Evolutionary conservation across 108 stramenopile genomes (phyloP).

Genomic region (Stephanodiscus triporus): DNA sequence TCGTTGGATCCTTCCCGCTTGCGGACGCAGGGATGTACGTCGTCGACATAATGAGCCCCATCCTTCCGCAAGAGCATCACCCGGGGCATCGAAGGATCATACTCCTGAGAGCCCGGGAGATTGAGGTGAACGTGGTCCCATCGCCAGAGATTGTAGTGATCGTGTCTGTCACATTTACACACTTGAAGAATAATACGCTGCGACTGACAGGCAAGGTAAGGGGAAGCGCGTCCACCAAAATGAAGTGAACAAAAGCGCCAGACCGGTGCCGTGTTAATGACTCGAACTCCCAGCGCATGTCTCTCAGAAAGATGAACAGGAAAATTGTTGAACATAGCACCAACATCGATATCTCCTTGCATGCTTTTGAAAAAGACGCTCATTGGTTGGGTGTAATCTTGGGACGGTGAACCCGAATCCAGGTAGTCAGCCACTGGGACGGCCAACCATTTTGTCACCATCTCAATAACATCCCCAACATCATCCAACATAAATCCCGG

Average conservation of each 20-base stretch:
- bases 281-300: not conserved
- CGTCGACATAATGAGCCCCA: constrained; percentile 47
- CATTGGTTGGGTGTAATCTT: constrained; percentile 6
- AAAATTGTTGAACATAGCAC: constrained; percentile 13
- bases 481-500: constrained; percentile 40
- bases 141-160: constrained; percentile 29
- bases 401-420: not conserved
- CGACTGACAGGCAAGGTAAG: constrained; percentile 22
- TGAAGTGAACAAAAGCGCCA: not conserved
- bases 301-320: not conserved
- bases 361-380: not conserved
- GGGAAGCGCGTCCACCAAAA: constrained; percentile 34
- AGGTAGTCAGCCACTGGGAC: constrained; percentile 15
- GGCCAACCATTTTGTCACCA: constrained; percentile 20
- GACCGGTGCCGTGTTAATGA: not conserved
- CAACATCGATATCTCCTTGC: not conserved
- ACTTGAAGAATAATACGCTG: constrained; percentile 18
- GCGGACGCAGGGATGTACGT: constrained; percentile 13
- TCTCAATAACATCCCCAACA: constrained; percentile 14
- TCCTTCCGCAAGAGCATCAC: constrained; percentile 33
- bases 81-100: constrained; percentile 50
- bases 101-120: constrained; percentile 29
- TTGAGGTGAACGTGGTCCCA: constrained; percentile 37
- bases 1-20: not conserved
- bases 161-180: constrained; percentile 17